These are phyloP conservation scores for Aspergillus sclerotialis DNA, from an alignment of 2,329 filamentous ascomycete species.

Conservation along the genomic window DNA sequence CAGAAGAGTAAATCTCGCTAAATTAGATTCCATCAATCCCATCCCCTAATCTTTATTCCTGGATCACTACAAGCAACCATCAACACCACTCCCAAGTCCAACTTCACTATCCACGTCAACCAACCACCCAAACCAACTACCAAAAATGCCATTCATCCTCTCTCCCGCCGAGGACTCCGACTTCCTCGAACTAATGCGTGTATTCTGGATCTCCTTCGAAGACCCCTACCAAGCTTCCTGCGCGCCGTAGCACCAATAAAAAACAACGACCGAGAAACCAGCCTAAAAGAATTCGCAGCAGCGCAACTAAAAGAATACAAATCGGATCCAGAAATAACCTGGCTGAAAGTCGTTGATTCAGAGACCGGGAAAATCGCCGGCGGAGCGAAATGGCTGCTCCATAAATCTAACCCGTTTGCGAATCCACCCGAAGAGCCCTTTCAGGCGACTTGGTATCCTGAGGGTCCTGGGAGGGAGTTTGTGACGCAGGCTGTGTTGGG, in stretches of 20 bases:
- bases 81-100: no score
- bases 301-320: constrained; percentile 17
- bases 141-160: neutral
- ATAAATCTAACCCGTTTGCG: constrained; percentile 21
- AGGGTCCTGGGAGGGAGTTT: constrained; percentile 15
- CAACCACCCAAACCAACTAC: no score
- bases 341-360: constrained; percentile 25
- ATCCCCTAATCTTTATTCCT: no score
- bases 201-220: constrained; percentile 12
- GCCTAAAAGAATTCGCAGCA: constrained; percentile 13
- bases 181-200: constrained; percentile 7
- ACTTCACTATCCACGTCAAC: no score
- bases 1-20: no score
- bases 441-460: constrained; percentile 26
- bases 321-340: constrained; percentile 19
- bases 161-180: constrained; percentile 2
- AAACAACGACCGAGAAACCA: constrained; percentile 14
- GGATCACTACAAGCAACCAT: no score
- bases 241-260: constrained; percentile 21
- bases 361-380: constrained; percentile 21
- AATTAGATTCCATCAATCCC: no score
- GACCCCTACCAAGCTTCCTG: constrained; percentile 18
- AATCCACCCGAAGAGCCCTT: neutral
- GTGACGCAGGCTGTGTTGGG: constrained; percentile 12
- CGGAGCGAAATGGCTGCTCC: constrained; percentile 22